Conservation (phyloP, 148 eudicot species). For the Chenopodium suecicum region DNA sequence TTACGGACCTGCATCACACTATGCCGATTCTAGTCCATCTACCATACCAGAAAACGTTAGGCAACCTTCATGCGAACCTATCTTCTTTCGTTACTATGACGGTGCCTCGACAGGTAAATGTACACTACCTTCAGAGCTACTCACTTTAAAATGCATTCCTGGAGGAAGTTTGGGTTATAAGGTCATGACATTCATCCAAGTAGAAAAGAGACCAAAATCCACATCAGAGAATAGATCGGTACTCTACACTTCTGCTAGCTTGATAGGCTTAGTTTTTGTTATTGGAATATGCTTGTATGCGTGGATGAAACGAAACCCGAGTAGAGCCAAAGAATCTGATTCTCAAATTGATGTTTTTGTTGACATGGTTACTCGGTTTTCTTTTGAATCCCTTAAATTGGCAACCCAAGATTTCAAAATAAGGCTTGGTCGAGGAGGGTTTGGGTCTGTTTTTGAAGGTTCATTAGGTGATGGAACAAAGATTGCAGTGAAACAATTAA, state of each 20-base stretch:
- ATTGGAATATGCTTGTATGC: neutral
- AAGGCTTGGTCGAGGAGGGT: conserved; percentile 33
- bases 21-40: neutral
- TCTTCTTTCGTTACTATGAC: neutral
- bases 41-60: neutral
- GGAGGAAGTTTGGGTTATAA: neutral
- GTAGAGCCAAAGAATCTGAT: neutral
- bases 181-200: neutral
- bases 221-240: neutral
- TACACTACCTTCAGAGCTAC: conserved; percentile 1
- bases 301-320: neutral
- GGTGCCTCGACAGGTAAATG: neutral
- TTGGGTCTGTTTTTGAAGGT: conserved; percentile 29
- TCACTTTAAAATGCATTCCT: neutral
- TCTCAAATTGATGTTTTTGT: neutral
- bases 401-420: conserved; percentile 20
- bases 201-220: neutral
- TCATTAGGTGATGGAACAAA: conserved; percentile 10
- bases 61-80: neutral
- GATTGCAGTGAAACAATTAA: conserved; percentile 29
- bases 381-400: conserved; percentile 10
- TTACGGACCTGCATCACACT: too few relatives aligned
- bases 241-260: neutral
- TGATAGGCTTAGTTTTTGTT: neutral
- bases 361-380: conserved; percentile 13